Evolutionary conservation across 2,329 filamentous ascomycete species (phyloP).

Genomic region (Phoma sp.): DNA sequence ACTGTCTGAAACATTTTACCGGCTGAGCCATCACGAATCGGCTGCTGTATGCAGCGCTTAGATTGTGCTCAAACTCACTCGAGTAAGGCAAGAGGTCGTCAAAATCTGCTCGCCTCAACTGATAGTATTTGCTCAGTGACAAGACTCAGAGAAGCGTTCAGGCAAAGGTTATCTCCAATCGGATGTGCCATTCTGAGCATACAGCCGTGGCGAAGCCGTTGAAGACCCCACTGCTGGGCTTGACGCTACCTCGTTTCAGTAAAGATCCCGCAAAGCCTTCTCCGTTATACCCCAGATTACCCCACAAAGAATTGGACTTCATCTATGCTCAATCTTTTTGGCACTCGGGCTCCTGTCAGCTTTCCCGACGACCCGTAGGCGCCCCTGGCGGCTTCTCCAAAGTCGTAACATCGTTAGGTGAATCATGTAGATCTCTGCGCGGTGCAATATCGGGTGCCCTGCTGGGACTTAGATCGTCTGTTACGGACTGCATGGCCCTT

Average conservation of each 20-base stretch:
- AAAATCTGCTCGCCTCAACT: background rate
- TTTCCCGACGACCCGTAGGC: constrained; percentile 42
- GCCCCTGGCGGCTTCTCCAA: constrained; percentile 24
- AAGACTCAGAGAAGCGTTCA: background rate
- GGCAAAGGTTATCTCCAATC: constrained; percentile 19
- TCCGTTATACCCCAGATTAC: constrained; percentile 43
- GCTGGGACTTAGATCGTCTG: constrained; percentile 23
- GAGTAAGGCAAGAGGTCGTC: background rate
- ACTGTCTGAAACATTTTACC: background rate
- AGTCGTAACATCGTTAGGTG: too few species aligned
- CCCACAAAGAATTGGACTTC: constrained; percentile 40
- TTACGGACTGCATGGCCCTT: constrained; percentile 2
- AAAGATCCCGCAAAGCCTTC: constrained; percentile 38
- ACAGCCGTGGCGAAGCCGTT: constrained; percentile 14
- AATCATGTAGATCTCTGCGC: constrained; percentile 23
- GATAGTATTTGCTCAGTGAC: background rate
- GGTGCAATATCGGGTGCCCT: constrained; percentile 27
- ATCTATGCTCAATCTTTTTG: constrained; percentile 45
- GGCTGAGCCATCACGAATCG: background rate
- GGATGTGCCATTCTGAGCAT: constrained; percentile 28
- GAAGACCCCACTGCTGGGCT: constrained; percentile 19
- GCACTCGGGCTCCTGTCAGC: constrained; percentile 24
- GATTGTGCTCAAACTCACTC: constrained; percentile 1
- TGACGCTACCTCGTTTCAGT: constrained; percentile 33
- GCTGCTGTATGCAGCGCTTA: background rate